Percentiles rank a stretch among this genome's conserved stretches.
These are phyloP conservation scores for Dendrostoma leiphaemia DNA, from an alignment of 2,329 filamentous ascomycete species.

Conservation along the genomic window DNA sequence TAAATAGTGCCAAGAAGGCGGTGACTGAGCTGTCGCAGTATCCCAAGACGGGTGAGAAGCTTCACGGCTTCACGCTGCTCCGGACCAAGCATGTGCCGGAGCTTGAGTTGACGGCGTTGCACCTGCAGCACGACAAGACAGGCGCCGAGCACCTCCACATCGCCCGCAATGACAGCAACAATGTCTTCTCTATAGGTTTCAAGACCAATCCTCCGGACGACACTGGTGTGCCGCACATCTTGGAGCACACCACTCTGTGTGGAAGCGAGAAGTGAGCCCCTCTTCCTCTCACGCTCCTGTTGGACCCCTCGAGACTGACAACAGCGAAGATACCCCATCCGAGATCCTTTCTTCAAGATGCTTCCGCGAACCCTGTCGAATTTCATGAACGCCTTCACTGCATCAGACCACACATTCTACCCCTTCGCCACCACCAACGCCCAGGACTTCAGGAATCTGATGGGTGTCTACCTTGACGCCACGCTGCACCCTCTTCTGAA, in stretches of 20 bases:
- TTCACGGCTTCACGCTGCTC: constrained; percentile 91
- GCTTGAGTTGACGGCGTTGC: constrained; percentile 85
- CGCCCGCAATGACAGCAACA: constrained; percentile 92
- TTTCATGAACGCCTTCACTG: constrained; percentile 99
- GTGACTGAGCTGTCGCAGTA: constrained; percentile 74
- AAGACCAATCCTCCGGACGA: constrained; percentile 98
- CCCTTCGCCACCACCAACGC: constrained; percentile 96
- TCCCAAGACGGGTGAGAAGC: constrained; percentile 76
- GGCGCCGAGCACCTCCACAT: constrained; percentile 95
- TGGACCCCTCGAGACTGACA: constrained; percentile 26
- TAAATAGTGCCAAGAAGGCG: constrained; percentile 43
- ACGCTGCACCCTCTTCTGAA: constrained; percentile 89
- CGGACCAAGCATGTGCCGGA: constrained; percentile 91
- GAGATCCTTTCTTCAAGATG: constrained; percentile 99
- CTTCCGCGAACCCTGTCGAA: constrained; percentile 96
- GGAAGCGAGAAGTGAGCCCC: constrained; percentile 81
- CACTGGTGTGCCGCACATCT: constrained; percentile 92
- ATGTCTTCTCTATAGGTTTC: constrained; percentile 99
- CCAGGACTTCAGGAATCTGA: constrained; percentile 92
- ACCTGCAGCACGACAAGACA: constrained; percentile 91
- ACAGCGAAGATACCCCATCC: constrained; percentile 81
- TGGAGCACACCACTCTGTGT: constrained; percentile 96
- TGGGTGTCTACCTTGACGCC: constrained; percentile 95
- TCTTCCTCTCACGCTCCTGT: not conserved
- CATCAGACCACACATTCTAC: constrained; percentile 94